Conservation (phyloP, 106 monocot species). For the Chionographis japonica region DNA sequence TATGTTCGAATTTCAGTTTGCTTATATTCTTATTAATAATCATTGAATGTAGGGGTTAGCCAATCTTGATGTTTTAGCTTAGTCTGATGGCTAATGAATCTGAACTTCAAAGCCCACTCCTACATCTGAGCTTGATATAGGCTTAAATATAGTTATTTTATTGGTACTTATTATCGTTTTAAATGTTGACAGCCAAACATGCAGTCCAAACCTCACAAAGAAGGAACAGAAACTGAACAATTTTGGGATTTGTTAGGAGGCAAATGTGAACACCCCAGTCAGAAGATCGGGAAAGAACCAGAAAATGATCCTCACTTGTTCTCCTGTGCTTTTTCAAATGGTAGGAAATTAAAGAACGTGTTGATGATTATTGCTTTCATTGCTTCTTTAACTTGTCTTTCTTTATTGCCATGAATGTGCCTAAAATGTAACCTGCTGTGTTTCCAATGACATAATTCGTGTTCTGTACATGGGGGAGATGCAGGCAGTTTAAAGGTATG, state of each 20-base stretch:
- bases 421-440: conserved; percentile 8
- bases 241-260: conserved; percentile 91
- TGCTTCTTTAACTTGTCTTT: neutral
- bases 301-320: conserved; percentile 94
- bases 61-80: too few relatives aligned
- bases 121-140: too few relatives aligned
- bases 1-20: too few relatives aligned
- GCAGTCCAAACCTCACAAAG: conserved; percentile 76
- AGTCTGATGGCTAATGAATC: too few relatives aligned
- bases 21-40: too few relatives aligned
- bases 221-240: conserved; percentile 85
- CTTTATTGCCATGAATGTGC: neutral
- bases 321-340: conserved; percentile 71
- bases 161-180: neutral
- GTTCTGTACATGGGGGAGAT: conserved; percentile 8
- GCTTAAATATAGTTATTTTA: neutral
- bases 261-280: conserved; percentile 79
- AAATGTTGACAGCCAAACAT: conserved; percentile 70
- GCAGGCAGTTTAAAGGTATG: conserved; percentile 66
- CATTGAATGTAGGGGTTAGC: too few relatives aligned
- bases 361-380: neutral
- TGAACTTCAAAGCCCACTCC: too few relatives aligned
- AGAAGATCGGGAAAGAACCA: conserved; percentile 63
- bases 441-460: conserved; percentile 4
- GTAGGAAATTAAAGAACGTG: conserved; percentile 23